phyloP scores from a whole-genome alignment of 140 eudicot genomes.

The Ambrosia hybrid region DNA sequence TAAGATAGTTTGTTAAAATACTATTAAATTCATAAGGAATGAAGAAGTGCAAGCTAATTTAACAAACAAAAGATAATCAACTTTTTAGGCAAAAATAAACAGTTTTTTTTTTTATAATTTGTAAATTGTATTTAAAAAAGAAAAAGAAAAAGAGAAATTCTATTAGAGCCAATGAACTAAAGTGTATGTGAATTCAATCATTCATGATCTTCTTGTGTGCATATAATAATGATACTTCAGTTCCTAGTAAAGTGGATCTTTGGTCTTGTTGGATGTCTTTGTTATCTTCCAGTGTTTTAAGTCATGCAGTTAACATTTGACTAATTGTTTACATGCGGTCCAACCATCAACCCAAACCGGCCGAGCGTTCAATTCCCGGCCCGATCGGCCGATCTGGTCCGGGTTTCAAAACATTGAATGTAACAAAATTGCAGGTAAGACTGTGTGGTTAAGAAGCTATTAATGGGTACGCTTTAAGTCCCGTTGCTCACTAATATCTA shows the following conservation, averaged over 20 bases:
- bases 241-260: conserved; percentile 50
- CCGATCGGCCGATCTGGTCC: too few relatives aligned
- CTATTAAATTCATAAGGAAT: neutral
- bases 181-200: conserved; percentile 12
- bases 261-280: conserved; percentile 45
- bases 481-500: too few relatives aligned
- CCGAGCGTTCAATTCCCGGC: too few relatives aligned
- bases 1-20: too few relatives aligned
- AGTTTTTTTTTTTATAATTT: too few relatives aligned
- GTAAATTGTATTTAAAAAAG: too few relatives aligned
- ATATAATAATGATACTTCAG: conserved; percentile 8
- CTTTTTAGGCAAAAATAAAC: neutral
- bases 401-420: too few relatives aligned
- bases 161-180: conserved; percentile 18
- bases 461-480: too few relatives aligned
- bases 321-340: neutral
- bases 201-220: conserved; percentile 13
- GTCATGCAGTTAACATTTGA: neutral
- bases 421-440: too few relatives aligned
- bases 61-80: neutral
- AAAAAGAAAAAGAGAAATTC: neutral
- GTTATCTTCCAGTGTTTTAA: conserved; percentile 18
- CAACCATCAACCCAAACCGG: too few relatives aligned
- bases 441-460: too few relatives aligned
- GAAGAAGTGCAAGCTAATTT: neutral